Conservation (phyloP, 257 asterid genomes). For the Fraxinus americana region DNA sequence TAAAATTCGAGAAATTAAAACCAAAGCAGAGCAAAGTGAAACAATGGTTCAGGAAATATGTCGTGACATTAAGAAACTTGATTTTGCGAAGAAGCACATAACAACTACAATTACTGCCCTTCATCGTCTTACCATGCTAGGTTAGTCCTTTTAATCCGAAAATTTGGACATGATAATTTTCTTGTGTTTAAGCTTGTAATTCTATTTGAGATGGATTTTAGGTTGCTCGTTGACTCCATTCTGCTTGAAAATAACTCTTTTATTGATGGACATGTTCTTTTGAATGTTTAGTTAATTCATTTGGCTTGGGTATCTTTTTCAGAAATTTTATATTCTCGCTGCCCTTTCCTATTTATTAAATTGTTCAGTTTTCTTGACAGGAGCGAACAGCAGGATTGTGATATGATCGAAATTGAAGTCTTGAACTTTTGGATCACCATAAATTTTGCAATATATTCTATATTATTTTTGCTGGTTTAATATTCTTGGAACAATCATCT, state of each 20-base stretch:
- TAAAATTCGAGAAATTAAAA: conserved; percentile 94
- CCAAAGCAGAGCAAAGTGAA: conserved; percentile 99
- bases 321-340: background rate
- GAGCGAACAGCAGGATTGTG: background rate
- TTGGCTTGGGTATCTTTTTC: background rate
- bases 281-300: background rate
- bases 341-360: background rate
- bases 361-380: background rate
- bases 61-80: conserved; percentile 97
- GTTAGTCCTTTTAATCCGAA: conserved; percentile 46
- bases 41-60: conserved; percentile 99
- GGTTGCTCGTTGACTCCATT: conserved; percentile 4
- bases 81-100: conserved; percentile 97
- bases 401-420: background rate
- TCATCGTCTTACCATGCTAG: conserved; percentile 99
- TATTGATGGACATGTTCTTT: conserved; percentile 9
- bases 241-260: conserved; percentile 20
- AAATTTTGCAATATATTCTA: background rate
- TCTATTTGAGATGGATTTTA: conserved; percentile 15
- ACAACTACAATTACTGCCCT: conserved; percentile 97
- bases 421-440: background rate
- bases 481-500: background rate
- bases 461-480: background rate
- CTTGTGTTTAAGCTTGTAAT: conserved; percentile 16
- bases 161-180: conserved; percentile 20